phyloP scores from a whole-genome alignment of 2,329 filamentous ascomycete species.

The Aspergillus hortae region DNA sequence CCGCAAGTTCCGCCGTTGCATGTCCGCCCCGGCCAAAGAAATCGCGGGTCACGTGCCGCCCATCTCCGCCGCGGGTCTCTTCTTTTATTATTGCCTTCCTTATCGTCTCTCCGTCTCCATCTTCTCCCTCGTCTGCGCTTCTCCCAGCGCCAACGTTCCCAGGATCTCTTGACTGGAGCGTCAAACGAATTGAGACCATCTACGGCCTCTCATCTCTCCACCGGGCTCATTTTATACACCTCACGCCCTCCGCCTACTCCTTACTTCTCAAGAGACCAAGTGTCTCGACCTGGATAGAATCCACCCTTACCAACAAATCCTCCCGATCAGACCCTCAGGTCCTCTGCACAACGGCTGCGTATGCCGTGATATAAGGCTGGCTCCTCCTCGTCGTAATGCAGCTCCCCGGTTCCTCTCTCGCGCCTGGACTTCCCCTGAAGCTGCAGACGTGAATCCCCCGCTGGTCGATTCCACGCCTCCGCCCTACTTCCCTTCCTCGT shows the following conservation, averaged over 20 bases:
- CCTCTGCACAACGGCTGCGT: slow-evolving; percentile 31
- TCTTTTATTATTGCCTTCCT: background rate
- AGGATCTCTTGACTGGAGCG: too few relatives aligned
- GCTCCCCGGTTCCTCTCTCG: slow-evolving; percentile 32
- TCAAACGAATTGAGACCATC: too few relatives aligned
- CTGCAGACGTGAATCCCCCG: slow-evolving; percentile 23
- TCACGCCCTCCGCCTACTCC: too few relatives aligned
- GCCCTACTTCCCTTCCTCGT: slow-evolving; percentile 9
- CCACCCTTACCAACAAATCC: too few relatives aligned
- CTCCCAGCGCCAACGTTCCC: background rate
- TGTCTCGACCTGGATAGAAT: too few relatives aligned
- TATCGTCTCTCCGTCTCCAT: background rate
- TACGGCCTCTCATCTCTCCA: too few relatives aligned
- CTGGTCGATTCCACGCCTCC: slow-evolving; percentile 10
- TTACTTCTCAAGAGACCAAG: too few relatives aligned
- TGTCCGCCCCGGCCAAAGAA: slow-evolving; percentile 8
- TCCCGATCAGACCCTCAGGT: background rate
- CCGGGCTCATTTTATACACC: too few relatives aligned
- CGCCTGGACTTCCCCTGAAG: slow-evolving; percentile 21
- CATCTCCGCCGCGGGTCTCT: slow-evolving; percentile 4
- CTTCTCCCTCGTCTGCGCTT: background rate
- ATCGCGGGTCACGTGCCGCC: slow-evolving; percentile 14
- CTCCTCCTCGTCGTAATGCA: slow-evolving; percentile 38
- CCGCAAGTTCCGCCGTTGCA: too few relatives aligned
- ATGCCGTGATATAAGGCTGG: slow-evolving; percentile 40